Evolutionary conservation across 805 yeast species (phyloP), one percentile per base, ranked within the genome.

Genomic region (Wickerhamiella hasegawae): DNA sequence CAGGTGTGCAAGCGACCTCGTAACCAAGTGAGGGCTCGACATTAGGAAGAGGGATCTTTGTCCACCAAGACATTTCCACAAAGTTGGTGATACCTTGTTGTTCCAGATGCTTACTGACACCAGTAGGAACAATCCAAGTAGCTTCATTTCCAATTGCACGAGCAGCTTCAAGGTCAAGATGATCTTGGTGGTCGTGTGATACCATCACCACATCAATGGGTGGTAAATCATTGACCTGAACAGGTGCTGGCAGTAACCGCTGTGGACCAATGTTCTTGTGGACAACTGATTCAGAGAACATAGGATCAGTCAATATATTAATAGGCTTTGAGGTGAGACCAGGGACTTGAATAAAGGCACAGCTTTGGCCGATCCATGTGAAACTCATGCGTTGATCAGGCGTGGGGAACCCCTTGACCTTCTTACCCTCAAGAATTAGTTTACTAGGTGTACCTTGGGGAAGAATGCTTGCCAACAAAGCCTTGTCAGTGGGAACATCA

Each of bases 101-200:
- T 1, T 65, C 68, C 45, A 87, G 59, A 37, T 64, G 71, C 45
- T 60, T 62, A 35, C 71, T 67, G 33, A 87, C 63, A 0, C 97
- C 97, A 15, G 68, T 47, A 0, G 97, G 97, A 1, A 85, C 94
- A 8, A 87, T 66, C 96, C 97, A 87, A 1, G 69, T 62, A 2
- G 77, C 62, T 3, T 55, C 43, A 44, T 80, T 75, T 10, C 79
- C 76, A n/a, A 76, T 57, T 24, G 49, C 36, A 12, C 46, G 46
- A 12, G 74, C 69, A 8, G 79, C 61, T 21, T 63, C 71, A 37
- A 68, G 60, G 47, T 87, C 97, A 31, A 87, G 57, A 58, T 87
- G 97, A 54, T 87, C 97, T 1, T 96, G 97, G 49, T 87, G 97
- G 51, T 87, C 85, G 53, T 87, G 97, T 2, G 92, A 78, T 0